These are phyloP conservation scores for Ceratobasidium sp. DNA, from an alignment of 1,284 basidiomycete genomes.

Conservation along the genomic window DNA sequence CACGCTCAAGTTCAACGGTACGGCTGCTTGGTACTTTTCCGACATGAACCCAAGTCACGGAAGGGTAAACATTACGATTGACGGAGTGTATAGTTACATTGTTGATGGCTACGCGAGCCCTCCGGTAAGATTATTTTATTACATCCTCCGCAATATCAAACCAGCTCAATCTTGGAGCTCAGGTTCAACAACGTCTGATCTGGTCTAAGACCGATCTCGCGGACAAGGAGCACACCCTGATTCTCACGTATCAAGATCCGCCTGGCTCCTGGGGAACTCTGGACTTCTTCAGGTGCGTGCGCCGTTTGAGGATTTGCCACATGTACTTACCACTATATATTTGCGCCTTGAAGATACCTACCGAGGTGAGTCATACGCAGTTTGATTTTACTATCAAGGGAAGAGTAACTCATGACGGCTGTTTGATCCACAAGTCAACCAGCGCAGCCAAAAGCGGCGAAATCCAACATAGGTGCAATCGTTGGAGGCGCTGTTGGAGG, in stretches of 20 bases:
- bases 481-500: slow-evolving; percentile 1
- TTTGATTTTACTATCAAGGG: too few relatives aligned
- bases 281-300: slow-evolving; percentile 13
- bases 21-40: slow-evolving; percentile 22
- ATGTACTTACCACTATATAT: neutral
- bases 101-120: slow-evolving; percentile 11
- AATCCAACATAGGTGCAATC: neutral
- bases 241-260: neutral
- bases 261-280: neutral
- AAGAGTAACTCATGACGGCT: too few relatives aligned
- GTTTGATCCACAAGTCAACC: too few relatives aligned
- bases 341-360: neutral
- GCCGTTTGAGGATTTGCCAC: too few relatives aligned
- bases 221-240: slow-evolving; percentile 7
- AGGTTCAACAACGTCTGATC: slow-evolving; percentile 13
- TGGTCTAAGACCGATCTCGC: slow-evolving; percentile 3
- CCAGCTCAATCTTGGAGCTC: too few relatives aligned
- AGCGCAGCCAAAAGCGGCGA: neutral
- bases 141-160: neutral
- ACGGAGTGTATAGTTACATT: neutral
- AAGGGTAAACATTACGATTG: slow-evolving; percentile 5
- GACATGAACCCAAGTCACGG: slow-evolving; percentile 7
- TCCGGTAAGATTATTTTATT: neutral
- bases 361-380: slow-evolving; percentile 16
- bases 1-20: slow-evolving; percentile 20